phyloP scores from a whole-genome alignment of 129 eudicot species.

The Flaveria ramosissima region DNA sequence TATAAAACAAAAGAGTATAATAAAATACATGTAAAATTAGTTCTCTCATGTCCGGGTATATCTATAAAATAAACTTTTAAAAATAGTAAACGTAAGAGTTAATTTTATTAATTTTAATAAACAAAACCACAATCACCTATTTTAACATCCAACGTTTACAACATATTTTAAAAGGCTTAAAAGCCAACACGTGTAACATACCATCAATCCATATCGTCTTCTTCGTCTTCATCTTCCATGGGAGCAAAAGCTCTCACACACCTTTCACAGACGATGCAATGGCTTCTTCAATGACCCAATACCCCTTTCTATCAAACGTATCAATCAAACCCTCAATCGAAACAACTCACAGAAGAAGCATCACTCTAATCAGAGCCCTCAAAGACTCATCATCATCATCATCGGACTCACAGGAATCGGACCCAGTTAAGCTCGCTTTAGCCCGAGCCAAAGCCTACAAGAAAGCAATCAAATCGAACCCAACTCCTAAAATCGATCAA shows the following conservation, averaged over 20 bases:
- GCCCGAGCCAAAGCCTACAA: slow-evolving; percentile 72
- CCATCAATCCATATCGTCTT: slow-evolving; percentile 13
- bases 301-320: slow-evolving; percentile 44
- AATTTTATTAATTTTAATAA: no score
- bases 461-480: slow-evolving; percentile 35
- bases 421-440: slow-evolving; percentile 68
- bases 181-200: slow-evolving; percentile 29
- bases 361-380: slow-evolving; percentile 28
- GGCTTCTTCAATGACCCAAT: slow-evolving; percentile 56
- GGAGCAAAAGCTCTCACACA: slow-evolving; percentile 20
- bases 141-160: not conserved
- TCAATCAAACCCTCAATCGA: slow-evolving; percentile 40
- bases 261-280: slow-evolving; percentile 5
- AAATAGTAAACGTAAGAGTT: no score
- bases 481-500: slow-evolving; percentile 36
- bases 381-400: slow-evolving; percentile 41
- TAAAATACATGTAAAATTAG: no score
- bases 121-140: no score
- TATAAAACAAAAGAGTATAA: no score
- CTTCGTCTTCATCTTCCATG: not conserved
- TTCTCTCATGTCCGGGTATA: no score
- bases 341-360: slow-evolving; percentile 35
- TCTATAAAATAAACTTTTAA: no score
- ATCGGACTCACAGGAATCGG: slow-evolving; percentile 37
- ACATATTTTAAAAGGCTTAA: not conserved